Evolutionary conservation across 768 basidiomycete genomes (phyloP), one percentile per base, ranked within the genome.

Genomic region (Rhodosporidiobolus odoratus): DNA sequence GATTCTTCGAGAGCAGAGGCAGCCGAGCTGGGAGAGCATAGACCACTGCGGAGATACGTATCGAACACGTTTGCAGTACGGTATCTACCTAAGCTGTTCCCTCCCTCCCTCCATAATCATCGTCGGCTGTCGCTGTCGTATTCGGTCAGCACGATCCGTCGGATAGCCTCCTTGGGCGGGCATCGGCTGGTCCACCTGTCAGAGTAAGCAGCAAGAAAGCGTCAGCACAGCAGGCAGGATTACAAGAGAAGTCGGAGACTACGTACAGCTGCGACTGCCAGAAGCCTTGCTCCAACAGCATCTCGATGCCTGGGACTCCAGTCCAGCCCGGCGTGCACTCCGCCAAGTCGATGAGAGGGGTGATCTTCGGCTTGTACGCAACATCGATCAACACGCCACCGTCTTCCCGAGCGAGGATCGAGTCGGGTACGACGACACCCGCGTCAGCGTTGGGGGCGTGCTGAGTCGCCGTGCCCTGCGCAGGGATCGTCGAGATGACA

Each of bases 401-500:
- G n/a, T 83, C 82, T 10, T 73, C 59, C 8, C 84, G 84, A 3
- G 80, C 78, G 73, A 92, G 88, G 30, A 96, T 77, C 19, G 82
- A 66, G 21, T 80, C 13, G 74, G 89, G 84, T 19, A 94, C 82
- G 45, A 81, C 79, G 25, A 91, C 79, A 37, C 72, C 77, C 15
- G 78, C 77, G 10, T 66, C 61, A 17, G 52, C 77, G 63, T 60
- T 77, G 25, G 70, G 71, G 16, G 58, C 43, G 65, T 71, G 62
- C 13, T 82, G 80, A 3, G 76, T 76, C 16, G 85, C 85, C 52
- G 85, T 89, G 35, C 80, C 84, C 34, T 82, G 83, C 3, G 87
- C 88, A 1, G 96, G 95, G 15, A 98, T 88, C 2, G 95, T 96
- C 0, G 90, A 90, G 48, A 98, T 82, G 78, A 99, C 88, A 57